Conservation (phyloP, 2,329 filamentous ascomycete species). For the Lachnellula suecica region DNA sequence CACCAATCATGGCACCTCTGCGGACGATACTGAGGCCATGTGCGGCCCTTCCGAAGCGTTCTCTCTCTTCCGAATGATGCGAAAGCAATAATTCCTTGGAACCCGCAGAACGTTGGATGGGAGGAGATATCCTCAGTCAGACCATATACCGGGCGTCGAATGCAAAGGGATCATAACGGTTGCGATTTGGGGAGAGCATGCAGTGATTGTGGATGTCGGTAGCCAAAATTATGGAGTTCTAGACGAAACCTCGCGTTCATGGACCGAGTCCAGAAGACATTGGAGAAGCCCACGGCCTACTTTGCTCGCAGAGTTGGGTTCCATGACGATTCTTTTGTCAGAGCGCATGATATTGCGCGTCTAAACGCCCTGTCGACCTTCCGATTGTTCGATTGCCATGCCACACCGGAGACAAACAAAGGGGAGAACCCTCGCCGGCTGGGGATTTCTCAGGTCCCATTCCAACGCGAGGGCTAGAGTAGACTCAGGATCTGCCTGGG, state of each 20-base stretch:
- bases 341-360: constrained; percentile 45
- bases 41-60: constrained; percentile 39
- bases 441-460: constrained; percentile 59
- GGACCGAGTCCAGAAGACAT: constrained; percentile 38
- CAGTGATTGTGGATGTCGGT: constrained; percentile 28
- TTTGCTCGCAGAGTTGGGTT: constrained; percentile 53
- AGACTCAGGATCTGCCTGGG: constrained; percentile 64
- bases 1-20: constrained; percentile 43
- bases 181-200: constrained; percentile 44
- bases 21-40: constrained; percentile 43
- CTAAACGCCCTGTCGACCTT: constrained; percentile 50
- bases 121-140: constrained; percentile 52
- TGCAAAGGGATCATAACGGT: constrained; percentile 54
- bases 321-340: constrained; percentile 49
- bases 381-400: constrained; percentile 55
- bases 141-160: constrained; percentile 53
- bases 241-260: constrained; percentile 37
- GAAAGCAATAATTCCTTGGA: constrained; percentile 44
- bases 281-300: constrained; percentile 50
- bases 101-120: constrained; percentile 30
- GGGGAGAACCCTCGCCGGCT: constrained; percentile 50
- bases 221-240: constrained; percentile 42
- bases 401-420: constrained; percentile 34
- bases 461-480: constrained; percentile 57
- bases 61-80: constrained; percentile 44